Evolutionary conservation across 139 green algal genomes (phyloP), one percentile per base, ranked within the genome.

Genomic region (Marvania coccoides): DNA sequence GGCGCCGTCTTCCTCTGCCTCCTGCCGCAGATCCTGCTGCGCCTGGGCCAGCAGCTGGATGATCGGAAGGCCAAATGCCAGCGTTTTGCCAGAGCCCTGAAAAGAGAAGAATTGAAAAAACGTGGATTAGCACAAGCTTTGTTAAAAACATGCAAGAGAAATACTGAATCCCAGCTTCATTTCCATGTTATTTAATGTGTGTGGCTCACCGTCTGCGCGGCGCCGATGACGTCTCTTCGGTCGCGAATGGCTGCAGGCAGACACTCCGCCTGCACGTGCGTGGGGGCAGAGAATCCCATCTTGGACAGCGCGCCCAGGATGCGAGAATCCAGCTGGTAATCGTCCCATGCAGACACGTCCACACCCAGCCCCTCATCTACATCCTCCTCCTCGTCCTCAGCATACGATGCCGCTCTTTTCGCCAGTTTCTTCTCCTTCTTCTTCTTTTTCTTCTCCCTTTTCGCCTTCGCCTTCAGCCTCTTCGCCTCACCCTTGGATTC

Each of bases 51-150:
- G 76, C 39, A 85, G 42, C 54, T 98, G 83, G 55, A 98, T 40
- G 37, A 98, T 97, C 38, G 94, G 94, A 51, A 98, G 76, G 1
- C 84, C 94, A 69, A 98, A 99, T 0, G 94, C 94, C 38, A 99
- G 84, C 4, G 94, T 99, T 76, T 98, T 99, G n/a, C 94, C 94
- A 35, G 84, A 95, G 9, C 94, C 94, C 76, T 83, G 62, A 59
- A 70, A 10, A 23, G 4, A 9, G 36, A n/a, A n/a, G 26, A 64
- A 26, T 34, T 39, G 33, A n/a, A 64, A 39, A 23, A 56, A 10
- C 36, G 28, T 10, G 28, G 1, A 51, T 59, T 1, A 64, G 47
- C 15, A 2, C n/a, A 2, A 23, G n/a, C 3, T 58, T 26, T 23
- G 30, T 63, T 23, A 10, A n/a, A 2, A 24, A 63, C n/a, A n/a